Conservation (phyloP, 2,329 filamentous ascomycete genomes). For the Teratosphaeria gauchensis region DNA sequence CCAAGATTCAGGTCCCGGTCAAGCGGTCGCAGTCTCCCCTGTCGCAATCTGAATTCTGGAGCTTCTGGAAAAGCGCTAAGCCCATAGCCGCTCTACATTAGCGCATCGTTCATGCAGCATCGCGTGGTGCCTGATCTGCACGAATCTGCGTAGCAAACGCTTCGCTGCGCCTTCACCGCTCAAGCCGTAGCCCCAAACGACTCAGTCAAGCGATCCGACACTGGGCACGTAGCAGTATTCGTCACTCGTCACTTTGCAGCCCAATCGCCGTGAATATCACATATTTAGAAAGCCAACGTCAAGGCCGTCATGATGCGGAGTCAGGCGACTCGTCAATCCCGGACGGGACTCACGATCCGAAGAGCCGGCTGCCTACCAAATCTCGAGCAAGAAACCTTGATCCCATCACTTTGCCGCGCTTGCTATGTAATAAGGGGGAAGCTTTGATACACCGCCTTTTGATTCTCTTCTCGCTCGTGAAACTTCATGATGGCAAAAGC, state of each 20-base stretch:
- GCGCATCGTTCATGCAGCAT: not conserved
- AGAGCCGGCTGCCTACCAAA: not conserved
- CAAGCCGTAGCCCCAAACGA: not conserved
- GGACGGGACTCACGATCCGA: not conserved
- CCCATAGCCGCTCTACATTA: not conserved
- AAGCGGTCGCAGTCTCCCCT: not conserved
- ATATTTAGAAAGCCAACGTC: not conserved
- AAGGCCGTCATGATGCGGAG: not conserved
- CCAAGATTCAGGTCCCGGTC: not conserved
- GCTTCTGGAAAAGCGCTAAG: not conserved
- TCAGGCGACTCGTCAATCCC: not conserved
- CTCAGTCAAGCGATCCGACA: not conserved
- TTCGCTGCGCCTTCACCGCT: not conserved
- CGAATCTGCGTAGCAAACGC: not conserved
- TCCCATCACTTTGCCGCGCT: not conserved
- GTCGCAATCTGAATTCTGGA: not conserved
- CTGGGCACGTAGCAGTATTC: not conserved
- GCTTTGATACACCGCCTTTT: not conserved
- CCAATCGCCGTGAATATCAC: not conserved
- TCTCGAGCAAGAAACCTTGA: not conserved
- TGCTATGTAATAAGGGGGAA: not conserved
- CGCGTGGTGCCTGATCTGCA: not conserved
- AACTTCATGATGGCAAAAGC: not conserved
- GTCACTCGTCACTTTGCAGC: not conserved
- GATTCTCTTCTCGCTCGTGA: not conserved